Conservation (phyloP, 1,284 basidiomycete species). For the Wolfiporia cocos region DNA sequence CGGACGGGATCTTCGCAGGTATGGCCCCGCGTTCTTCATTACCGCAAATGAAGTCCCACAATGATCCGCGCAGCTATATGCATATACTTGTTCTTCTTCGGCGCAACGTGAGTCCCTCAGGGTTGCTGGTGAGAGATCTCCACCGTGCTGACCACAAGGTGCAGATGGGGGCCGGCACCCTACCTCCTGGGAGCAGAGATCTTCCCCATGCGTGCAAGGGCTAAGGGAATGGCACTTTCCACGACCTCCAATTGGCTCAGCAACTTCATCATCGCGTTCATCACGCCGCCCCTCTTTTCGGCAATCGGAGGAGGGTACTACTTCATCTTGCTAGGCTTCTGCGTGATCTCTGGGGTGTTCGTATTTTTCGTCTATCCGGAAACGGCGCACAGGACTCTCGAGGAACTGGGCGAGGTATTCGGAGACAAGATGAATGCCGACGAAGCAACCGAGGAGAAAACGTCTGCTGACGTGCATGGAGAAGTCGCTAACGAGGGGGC, state of each 20-base stretch:
- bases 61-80: constrained; percentile 10
- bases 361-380: constrained; percentile 43
- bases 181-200: constrained; percentile 58
- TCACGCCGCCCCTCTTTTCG: constrained; percentile 43
- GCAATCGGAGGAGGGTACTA: constrained; percentile 40
- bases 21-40: constrained; percentile 28
- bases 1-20: constrained; percentile 41
- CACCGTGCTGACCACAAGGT: not conserved
- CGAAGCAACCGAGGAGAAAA: not conserved
- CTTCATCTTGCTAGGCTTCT: constrained; percentile 42
- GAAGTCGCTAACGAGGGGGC: no score
- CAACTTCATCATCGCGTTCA: constrained; percentile 50
- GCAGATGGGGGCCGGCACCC: constrained; percentile 56
- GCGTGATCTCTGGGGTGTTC: constrained; percentile 35
- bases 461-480: not conserved
- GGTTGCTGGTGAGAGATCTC: not conserved
- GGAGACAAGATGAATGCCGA: constrained; percentile 26
- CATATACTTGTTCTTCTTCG: constrained; percentile 32
- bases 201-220: constrained; percentile 62
- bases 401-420: constrained; percentile 44
- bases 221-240: constrained; percentile 62
- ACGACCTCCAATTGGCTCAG: constrained; percentile 54
- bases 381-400: constrained; percentile 38
- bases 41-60: not conserved
- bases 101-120: constrained; percentile 31